Evolutionary conservation across 2,329 filamentous ascomycete species (phyloP), one percentile per base, ranked within the genome.

Genomic region (Xylaria sp.): DNA sequence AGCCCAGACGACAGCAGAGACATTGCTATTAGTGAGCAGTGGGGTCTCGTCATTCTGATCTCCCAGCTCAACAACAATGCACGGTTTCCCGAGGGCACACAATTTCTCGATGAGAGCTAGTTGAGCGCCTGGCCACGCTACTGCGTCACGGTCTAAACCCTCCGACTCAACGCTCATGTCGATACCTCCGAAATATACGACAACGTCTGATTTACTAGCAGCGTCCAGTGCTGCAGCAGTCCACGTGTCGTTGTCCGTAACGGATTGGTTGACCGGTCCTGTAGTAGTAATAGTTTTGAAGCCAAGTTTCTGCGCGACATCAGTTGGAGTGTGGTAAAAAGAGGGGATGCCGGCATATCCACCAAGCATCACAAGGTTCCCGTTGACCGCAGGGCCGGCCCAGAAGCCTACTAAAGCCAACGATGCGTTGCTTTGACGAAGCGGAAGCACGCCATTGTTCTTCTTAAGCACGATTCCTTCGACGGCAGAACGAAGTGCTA

Each of bases 161-260:
- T 90, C 88, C 3, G 80, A 77, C 71, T 88, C 88, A 18, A 86
- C 79, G 2, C 78, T 79, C 60, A 81, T 83, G 71, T 90, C 86
- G 37, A 88, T 84, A 3, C 88, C 88, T 25, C 85, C 86, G 23
- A 86, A 80, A 73, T 84, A 90, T 42, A 90, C 76, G 68, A 90
- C 82, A 6, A 84, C 76, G 71, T 88, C 86, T 2, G 85, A 80
- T 1, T 81, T 76, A 18, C 80, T 74, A 5, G 85, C 85, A 57
- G 73, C 79, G 10, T 77, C 78, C 12, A 83, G 61, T 4, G 82
- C 82, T 1, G 74, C 70, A 1, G 72, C 73, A 1, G 79, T 81
- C 73, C 81, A 81, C 1, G 73, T 78, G 60, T 82, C 78, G 1
- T 72, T 71, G 27, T 76, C 75, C 0, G 72, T 73, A 23, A 64